These are phyloP conservation scores for Castanea mollissima DNA, from an alignment of 306 rosid species.

Conservation along the genomic window DNA sequence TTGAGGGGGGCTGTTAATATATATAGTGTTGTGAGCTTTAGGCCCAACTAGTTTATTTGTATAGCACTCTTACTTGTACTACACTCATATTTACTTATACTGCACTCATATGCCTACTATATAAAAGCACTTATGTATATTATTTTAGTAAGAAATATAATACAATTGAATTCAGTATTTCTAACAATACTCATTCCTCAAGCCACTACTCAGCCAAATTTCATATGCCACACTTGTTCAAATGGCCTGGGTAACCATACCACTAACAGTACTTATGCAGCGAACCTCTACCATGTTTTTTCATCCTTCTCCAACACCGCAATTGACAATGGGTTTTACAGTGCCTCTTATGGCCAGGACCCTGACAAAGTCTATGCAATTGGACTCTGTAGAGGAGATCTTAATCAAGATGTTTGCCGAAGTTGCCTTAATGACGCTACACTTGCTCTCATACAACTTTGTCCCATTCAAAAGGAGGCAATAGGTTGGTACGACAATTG, in stretches of 20 bases:
- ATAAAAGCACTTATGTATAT: too few relatives aligned
- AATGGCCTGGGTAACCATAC: background rate
- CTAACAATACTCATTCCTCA: background rate
- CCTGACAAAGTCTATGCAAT: slow-evolving; percentile 10
- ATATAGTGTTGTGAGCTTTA: too few relatives aligned
- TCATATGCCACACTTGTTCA: background rate
- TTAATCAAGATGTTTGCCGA: background rate
- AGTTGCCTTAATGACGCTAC: background rate
- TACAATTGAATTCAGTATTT: too few relatives aligned
- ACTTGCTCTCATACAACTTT: background rate
- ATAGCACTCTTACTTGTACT: too few relatives aligned
- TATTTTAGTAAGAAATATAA: too few relatives aligned
- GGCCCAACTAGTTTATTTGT: too few relatives aligned
- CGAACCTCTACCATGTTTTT: slow-evolving; percentile 21
- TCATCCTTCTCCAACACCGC: slow-evolving; percentile 18
- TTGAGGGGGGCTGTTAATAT: too few relatives aligned
- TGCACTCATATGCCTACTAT: too few relatives aligned
- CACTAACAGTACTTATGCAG: background rate
- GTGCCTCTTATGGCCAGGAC: slow-evolving; percentile 12
- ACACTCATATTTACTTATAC: too few relatives aligned
- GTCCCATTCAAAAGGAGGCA: background rate
- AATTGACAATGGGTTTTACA: slow-evolving; percentile 31
- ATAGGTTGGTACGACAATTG: background rate
- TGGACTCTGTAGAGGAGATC: slow-evolving; percentile 35
- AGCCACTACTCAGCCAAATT: background rate